Evolutionary conservation across 192 early-diverging fungal species (phyloP).

Genomic region (Backusella westeae): DNA sequence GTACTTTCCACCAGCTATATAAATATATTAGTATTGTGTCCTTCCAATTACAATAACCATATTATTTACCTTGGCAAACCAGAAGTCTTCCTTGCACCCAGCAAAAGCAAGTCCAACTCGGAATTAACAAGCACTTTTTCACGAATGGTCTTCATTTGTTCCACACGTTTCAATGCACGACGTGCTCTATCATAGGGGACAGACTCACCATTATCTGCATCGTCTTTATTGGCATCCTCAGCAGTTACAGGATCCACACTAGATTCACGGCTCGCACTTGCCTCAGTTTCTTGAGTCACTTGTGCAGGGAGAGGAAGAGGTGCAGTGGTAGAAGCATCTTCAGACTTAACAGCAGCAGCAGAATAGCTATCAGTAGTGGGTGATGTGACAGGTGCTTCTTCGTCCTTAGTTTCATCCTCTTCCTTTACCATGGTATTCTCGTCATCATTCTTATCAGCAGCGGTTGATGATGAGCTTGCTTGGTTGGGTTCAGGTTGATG

Average conservation of each 20-base stretch:
- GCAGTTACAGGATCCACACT: slow-evolving; percentile 39
- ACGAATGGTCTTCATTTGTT: slow-evolving; percentile 65
- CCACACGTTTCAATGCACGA: slow-evolving; percentile 65
- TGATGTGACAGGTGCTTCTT: background rate
- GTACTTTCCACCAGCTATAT: slow-evolving; percentile 70
- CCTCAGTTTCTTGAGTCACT: background rate
- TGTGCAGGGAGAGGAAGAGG: background rate
- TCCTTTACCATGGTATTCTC: background rate
- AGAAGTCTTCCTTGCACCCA: slow-evolving; percentile 46
- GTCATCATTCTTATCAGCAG: background rate
- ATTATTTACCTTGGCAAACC: slow-evolving; percentile 43
- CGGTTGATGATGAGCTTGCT: background rate
- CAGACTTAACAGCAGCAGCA: background rate
- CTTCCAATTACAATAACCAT: background rate
- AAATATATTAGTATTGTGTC: too few relatives aligned
- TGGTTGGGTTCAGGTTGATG: slow-evolving; percentile 2
- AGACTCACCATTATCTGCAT: slow-evolving; percentile 43
- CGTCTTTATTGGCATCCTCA: slow-evolving; percentile 38
- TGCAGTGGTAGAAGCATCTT: background rate
- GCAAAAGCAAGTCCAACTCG: slow-evolving; percentile 44
- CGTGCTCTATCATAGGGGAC: slow-evolving; percentile 69
- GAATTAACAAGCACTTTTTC: slow-evolving; percentile 59
- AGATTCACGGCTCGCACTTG: slow-evolving; percentile 32
- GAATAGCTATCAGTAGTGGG: background rate
- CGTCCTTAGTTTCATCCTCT: background rate